Base-by-base conservation (phyloP, 2,329 filamentous ascomycete species). In the Colletotrichum tropicicola region DNA sequence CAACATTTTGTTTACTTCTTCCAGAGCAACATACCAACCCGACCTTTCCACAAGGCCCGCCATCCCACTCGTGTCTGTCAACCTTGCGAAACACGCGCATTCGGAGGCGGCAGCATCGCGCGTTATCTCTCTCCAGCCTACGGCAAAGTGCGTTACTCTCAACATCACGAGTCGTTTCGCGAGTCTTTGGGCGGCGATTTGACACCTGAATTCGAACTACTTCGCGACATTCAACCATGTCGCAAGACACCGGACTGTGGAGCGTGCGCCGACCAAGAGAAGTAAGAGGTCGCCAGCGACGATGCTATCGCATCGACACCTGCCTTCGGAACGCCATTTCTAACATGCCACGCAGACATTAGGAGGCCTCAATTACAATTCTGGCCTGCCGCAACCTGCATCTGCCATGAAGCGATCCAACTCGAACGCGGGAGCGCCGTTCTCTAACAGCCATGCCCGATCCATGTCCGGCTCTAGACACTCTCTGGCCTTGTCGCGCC, bases 331-430 rank as follows among this genome's bases (percentile, higher is more conserved):
- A 27, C 17, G 15, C 5, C 44, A 6, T 23, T 41, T 51, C 59
- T 68, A 28, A 66, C 53, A 32, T 32, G 9, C 41, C 52, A 37
- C 69, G 68, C 78, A 97, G 93, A 98, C 96, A 57, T 88, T 98
- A 65, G 94, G 91, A 69, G 90, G 90, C 70, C 89, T 97, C 74
- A 95, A 89, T 76, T 89, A 90, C 77, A 95, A 94, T 77, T 92
- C 92, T 19, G 88, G 89, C 21, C 92, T 99, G 68, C 96, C 96
- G 19, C 93, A 97, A 80, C 95, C 96, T 8, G 87, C 92, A 27
- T 98, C 95, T 41, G 93, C 94, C 41, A 91, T 99, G 86, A 99
- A 99, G 83, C 92, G 96, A 77, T 92, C 92, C 28, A 96, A 90
- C 74, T 94, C 93, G 12, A 89, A 89, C 71, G 89, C 89, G 68